Evolutionary conservation across 2,329 filamentous ascomycete genomes (phyloP), one percentile per base, ranked within the genome.

Genomic region (Hypoxylon sp.): DNA sequence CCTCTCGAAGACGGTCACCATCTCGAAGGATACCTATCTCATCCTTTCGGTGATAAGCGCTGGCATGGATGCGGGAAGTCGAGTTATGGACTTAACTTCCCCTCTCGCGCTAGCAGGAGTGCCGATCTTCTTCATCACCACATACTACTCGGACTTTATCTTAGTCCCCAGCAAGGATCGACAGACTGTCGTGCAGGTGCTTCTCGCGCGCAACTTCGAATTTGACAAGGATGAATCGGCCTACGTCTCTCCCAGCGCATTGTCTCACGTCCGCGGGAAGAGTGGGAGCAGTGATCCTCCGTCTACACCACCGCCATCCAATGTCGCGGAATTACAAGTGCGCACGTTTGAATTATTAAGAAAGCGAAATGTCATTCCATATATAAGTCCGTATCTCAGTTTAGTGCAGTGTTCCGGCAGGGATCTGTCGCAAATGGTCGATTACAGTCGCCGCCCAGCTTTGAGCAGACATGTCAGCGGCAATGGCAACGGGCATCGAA

Each of bases 61-160:
- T 62, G 91, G 92, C 5, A 86, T 96, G 63, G 92, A 97, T 68
- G 92, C 93, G 7, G 92, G 91, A 5, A 91, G 92, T 63, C 84
- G 92, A 47, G 93, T 99, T 5, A 83, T 97, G 63, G 93, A 97
- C 67, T 73, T 99, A 55, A 97, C 92, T 5, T 92, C 87, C 43
- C 94, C 93, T 4, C 79, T 97, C 21, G 93, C 94, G 19, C 80
- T 97, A 68, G 93, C 93, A 38, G 90, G 91, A 63, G 94, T 97
- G 42, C 90, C 93, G 43, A 96, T 99, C 67, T 97, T 97, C 78
- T 97, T 97, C 80, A 96, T 97, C 70, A 97, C 93, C 3, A 97
- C 91, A 21, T 99, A 97, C 73, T 97, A 96, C 73, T 94, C 90
- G 23, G 93, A 99, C 74, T 97, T 96, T 72, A 95, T 99, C 63